Conservation (phyloP, 2,329 filamentous ascomycete genomes). For the Xylaria sp. region DNA sequence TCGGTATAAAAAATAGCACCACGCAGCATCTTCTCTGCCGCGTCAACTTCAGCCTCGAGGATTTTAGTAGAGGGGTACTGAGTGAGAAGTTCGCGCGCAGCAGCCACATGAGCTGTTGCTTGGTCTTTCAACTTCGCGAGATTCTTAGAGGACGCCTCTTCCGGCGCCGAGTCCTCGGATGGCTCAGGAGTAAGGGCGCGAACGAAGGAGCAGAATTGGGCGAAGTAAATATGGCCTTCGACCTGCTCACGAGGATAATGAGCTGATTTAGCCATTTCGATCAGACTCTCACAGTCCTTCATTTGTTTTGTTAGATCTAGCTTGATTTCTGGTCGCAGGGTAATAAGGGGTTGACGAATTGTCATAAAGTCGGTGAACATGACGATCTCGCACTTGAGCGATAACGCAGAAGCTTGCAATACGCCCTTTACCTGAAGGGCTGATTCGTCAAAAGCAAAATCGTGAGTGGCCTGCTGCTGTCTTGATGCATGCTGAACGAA, state of each 20-base stretch:
- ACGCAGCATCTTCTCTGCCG: conserved; percentile 57
- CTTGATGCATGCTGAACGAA: conserved; percentile 55
- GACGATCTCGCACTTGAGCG: conserved; percentile 59
- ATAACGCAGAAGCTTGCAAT: conserved; percentile 56
- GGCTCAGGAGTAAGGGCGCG: conserved; percentile 34
- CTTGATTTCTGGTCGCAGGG: conserved; percentile 27
- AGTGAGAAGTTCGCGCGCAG: conserved; percentile 32
- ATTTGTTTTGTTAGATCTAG: conserved; percentile 49
- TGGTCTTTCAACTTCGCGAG: conserved; percentile 28
- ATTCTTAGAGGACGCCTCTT: background rate
- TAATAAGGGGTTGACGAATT: conserved; percentile 27
- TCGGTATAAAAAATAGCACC: conserved; percentile 58
- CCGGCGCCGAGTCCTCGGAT: background rate
- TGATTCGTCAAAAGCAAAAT: conserved; percentile 52
- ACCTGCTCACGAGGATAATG: conserved; percentile 56
- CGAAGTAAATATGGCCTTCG: conserved; percentile 62
- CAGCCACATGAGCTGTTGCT: conserved; percentile 30
- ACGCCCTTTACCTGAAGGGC: conserved; percentile 50
- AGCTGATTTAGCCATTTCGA: conserved; percentile 50
- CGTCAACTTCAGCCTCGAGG: conserved; percentile 58
- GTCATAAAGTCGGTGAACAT: conserved; percentile 56
- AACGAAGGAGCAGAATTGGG: conserved; percentile 59
- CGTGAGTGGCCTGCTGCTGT: conserved; percentile 39
- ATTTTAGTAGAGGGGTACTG: conserved; percentile 22
- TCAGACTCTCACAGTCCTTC: conserved; percentile 53